Percentiles rank a stretch among this genome's conserved stretches.
phyloP scores from a whole-genome alignment of 1,139 yeast species.

The Protomyces arabidopsidicola region DNA sequence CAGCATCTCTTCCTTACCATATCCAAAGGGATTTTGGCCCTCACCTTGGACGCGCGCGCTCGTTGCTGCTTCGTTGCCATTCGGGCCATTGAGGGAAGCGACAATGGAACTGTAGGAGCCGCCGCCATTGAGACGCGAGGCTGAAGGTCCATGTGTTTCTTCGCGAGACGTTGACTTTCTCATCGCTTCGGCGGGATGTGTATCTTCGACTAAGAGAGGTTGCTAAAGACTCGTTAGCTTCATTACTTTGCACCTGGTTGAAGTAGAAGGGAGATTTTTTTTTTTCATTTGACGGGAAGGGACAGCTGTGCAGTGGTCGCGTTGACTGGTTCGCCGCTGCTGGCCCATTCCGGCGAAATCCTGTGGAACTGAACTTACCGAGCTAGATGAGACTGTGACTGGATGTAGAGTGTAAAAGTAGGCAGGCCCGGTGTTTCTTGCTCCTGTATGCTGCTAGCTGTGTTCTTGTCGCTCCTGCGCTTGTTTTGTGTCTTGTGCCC shows the following conservation, averaged over 20 bases:
- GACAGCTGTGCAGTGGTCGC: too few species aligned
- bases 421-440: too few species aligned
- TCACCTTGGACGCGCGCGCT: neutral
- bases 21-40: slow-evolving; percentile 17
- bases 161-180: neutral
- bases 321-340: too few species aligned
- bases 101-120: slow-evolving; percentile 26
- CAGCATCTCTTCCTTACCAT: slow-evolving; percentile 26
- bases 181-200: neutral
- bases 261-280: neutral
- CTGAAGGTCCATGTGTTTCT: neutral
- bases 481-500: neutral
- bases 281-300: neutral
- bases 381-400: too few species aligned
- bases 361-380: too few species aligned
- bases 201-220: too few species aligned
- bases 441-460: too few species aligned
- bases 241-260: too few species aligned
- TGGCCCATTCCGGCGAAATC: too few species aligned
- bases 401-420: too few species aligned
- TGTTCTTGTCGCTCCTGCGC: neutral
- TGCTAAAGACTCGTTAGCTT: too few species aligned
- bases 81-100: slow-evolving; percentile 5
- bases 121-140: neutral
- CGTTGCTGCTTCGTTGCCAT: slow-evolving; percentile 2